Evolutionary conservation across 1,284 basidiomycete genomes (phyloP).

Genomic region (Cutaneotrichosporon cyanovorans): DNA sequence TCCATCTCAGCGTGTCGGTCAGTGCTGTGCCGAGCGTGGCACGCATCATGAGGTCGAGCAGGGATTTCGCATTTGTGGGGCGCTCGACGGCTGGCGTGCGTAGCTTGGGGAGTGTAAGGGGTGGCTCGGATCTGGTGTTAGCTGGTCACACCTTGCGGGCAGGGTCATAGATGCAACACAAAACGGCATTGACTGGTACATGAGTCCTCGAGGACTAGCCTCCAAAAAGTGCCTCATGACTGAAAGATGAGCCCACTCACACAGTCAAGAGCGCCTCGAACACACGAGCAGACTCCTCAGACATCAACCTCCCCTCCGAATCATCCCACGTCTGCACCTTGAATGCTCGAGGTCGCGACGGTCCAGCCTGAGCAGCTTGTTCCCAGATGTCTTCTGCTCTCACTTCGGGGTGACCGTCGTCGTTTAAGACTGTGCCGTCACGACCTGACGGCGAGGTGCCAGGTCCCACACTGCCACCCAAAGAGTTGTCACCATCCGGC

Average conservation of each 20-base stretch:
- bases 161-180: too few species aligned
- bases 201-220: too few species aligned
- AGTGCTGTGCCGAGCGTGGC: slow-evolving; percentile 32
- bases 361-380: background rate
- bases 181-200: too few species aligned
- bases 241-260: slow-evolving; percentile 15
- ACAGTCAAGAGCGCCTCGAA: slow-evolving; percentile 28
- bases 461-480: too few species aligned
- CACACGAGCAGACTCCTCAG: slow-evolving; percentile 16
- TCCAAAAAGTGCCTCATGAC: too few species aligned
- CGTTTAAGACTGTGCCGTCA: too few species aligned
- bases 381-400: too few species aligned
- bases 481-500: too few species aligned
- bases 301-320: slow-evolving; percentile 15
- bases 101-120: slow-evolving; percentile 17
- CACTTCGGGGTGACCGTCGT: too few species aligned
- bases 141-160: background rate
- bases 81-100: slow-evolving; percentile 4
- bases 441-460: too few species aligned
- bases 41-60: slow-evolving; percentile 26
- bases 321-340: slow-evolving; percentile 10
- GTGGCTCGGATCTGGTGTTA: slow-evolving; percentile 16
- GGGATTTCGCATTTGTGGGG: slow-evolving; percentile 11
- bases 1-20: slow-evolving; percentile 26
- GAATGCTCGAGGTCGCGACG: slow-evolving; percentile 13